These are phyloP conservation scores for Colletotrichum abscissum DNA, from an alignment of 2,329 filamentous ascomycete genomes.

Conservation along the genomic window DNA sequence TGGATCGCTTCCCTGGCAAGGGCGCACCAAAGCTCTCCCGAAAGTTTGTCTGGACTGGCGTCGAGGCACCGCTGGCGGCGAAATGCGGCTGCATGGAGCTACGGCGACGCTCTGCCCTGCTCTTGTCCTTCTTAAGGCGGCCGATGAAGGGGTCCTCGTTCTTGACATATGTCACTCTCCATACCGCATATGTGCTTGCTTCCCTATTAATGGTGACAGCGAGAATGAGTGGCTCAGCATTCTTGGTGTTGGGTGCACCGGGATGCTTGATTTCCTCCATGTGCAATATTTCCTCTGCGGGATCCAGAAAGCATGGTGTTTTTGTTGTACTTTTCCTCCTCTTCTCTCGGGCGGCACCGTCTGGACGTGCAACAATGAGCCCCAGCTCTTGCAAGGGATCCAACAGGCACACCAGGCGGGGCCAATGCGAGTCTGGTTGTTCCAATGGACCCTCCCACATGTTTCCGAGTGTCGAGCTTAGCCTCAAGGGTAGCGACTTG, in stretches of 20 bases:
- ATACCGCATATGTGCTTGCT: slow-evolving; percentile 82
- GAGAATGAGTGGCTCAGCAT: slow-evolving; percentile 70
- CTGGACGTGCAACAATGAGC: slow-evolving; percentile 75
- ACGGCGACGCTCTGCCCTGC: slow-evolving; percentile 63
- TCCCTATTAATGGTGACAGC: slow-evolving; percentile 85
- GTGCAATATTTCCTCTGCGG: slow-evolving; percentile 85
- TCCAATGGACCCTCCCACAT: slow-evolving; percentile 67
- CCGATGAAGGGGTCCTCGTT: slow-evolving; percentile 69
- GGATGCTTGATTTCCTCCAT: slow-evolving; percentile 75
- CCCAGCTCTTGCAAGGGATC: slow-evolving; percentile 90
- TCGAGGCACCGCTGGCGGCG: slow-evolving; percentile 76
- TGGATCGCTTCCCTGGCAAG: slow-evolving; percentile 61
- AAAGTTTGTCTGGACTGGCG: slow-evolving; percentile 76
- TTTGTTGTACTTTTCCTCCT: slow-evolving; percentile 52
- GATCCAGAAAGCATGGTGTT: slow-evolving; percentile 72
- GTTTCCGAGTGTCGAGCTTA: slow-evolving; percentile 66
- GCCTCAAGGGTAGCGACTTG: slow-evolving; percentile 63
- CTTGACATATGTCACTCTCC: slow-evolving; percentile 83
- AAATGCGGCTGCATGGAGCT: slow-evolving; percentile 76
- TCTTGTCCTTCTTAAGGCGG: slow-evolving; percentile 57
- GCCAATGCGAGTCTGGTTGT: slow-evolving; percentile 70
- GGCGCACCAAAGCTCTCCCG: slow-evolving; percentile 82
- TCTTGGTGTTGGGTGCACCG: slow-evolving; percentile 44
- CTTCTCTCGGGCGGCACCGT: slow-evolving; percentile 50
- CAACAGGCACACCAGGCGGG: slow-evolving; percentile 83